Base-by-base conservation (phyloP, 352 stramenopile genomes). In the Globisporangium abappressorium region DNA sequence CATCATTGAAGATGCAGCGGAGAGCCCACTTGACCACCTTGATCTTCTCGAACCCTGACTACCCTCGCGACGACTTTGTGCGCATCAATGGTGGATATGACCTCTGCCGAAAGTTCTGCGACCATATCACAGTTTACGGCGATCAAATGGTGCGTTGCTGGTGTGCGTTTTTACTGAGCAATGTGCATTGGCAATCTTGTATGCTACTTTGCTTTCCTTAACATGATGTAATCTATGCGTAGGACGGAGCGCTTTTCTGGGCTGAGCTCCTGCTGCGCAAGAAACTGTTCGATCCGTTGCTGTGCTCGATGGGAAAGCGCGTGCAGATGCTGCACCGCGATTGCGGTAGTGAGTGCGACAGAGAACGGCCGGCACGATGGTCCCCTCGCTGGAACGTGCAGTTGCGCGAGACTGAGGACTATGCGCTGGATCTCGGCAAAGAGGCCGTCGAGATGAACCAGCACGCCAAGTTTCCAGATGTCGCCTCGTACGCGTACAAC, bases 31-130 rank as follows among this genome's bases (percentile, higher is more conserved):
- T 89, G 5, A 75, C 77, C 15, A 94, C 69, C 20, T 78, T 96
- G 5, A 95, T 79, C 5, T 82, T 96, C 28, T 78, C 79, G 24
- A 95, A 96, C 54, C 84, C 87, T 4, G 87, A 95, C 68, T 96
- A 92, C 64, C 77, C 87, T 8, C 69, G 86, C 12, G 67, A 80
- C 24, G 79, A 85, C 43, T 96, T 95, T 64, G 71, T 79, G 2
- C 75, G 86, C 36, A 76, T 79, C 47, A 81, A 75, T 15, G 81
- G 81, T 55, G 75, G 65, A 0, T 96, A 92, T 62, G 74, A 82
- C 34, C 70, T 74, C 2, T 72, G 86, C 9, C 83, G 81, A 11
- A 76, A 73, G 26, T 85, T 92, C 33, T 89, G 79, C 59, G 67
- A 74, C 24, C 76, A 82, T 49, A 88, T 97, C 47, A 95, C 87